phyloP scores from a whole-genome alignment of 164 flowering plant genomes.

The Sedum album region DNA sequence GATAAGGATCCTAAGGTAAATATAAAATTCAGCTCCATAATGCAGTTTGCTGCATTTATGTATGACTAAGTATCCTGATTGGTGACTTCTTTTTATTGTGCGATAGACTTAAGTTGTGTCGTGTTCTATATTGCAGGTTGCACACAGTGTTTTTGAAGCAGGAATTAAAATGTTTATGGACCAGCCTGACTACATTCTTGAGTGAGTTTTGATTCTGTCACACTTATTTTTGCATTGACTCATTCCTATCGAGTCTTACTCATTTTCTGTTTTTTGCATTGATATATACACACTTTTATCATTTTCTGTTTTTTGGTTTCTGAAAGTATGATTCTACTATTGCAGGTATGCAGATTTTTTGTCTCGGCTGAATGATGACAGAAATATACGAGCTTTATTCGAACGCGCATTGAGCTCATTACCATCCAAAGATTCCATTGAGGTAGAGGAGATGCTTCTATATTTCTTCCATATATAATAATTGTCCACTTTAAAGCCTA shows the following conservation, averaged over 20 bases:
- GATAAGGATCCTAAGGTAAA: constrained; percentile 93
- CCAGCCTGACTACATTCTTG: constrained; percentile 87
- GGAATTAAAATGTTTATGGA: constrained; percentile 91
- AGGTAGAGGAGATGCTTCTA: constrained; percentile 34
- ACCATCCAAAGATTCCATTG: constrained; percentile 74
- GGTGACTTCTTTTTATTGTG: background rate
- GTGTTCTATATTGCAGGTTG: constrained; percentile 47
- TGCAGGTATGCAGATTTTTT: constrained; percentile 93
- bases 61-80: background rate
- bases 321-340: background rate
- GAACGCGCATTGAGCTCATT: constrained; percentile 85
- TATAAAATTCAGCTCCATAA: background rate
- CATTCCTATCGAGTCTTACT: background rate
- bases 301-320: background rate
- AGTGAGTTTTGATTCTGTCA: constrained; percentile 43
- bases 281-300: background rate
- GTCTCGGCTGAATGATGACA: constrained; percentile 87
- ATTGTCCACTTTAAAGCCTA: background rate
- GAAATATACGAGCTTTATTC: constrained; percentile 86
- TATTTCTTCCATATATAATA: background rate
- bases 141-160: constrained; percentile 86
- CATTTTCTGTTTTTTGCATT: background rate
- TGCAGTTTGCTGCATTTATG: background rate
- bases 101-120: background rate
- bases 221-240: background rate